Evolutionary conservation across 345 rosid species (phyloP).

Genomic region (Eucalyptus lansdowneana): DNA sequence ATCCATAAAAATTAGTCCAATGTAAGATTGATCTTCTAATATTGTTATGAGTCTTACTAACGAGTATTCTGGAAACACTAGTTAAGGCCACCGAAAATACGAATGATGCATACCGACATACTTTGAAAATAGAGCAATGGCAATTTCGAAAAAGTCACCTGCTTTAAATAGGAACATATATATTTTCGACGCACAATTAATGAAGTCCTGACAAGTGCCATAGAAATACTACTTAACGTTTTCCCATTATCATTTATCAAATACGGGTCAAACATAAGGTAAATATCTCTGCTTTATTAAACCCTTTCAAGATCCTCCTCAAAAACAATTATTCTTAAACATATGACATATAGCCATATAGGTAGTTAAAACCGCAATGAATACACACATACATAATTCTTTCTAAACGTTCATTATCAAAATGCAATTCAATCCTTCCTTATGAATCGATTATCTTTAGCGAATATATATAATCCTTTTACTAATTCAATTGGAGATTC

Average conservation of each 20-base stretch:
- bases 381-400: not conserved
- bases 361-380: not conserved
- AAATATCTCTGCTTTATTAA: not conserved
- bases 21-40: not conserved
- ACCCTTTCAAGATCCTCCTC: not conserved
- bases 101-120: accelerated
- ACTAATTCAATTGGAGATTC: not conserved
- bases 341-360: not conserved
- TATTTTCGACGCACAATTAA: not conserved
- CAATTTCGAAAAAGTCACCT: not conserved
- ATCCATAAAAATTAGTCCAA: not conserved
- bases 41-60: not conserved
- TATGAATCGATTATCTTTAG: not conserved
- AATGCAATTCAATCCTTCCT: not conserved
- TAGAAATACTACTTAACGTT: not conserved
- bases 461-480: not conserved
- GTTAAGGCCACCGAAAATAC: not conserved
- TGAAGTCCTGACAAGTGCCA: not conserved
- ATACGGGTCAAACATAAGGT: not conserved
- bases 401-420: not conserved
- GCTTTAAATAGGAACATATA: not conserved
- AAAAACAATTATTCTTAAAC: not conserved
- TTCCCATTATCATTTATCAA: not conserved
- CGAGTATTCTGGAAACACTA: not conserved
- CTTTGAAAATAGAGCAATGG: not conserved